Evolutionary conservation across 2,329 filamentous ascomycete species (phyloP).

Genomic region (Cordyceps fumosorosea): DNA sequence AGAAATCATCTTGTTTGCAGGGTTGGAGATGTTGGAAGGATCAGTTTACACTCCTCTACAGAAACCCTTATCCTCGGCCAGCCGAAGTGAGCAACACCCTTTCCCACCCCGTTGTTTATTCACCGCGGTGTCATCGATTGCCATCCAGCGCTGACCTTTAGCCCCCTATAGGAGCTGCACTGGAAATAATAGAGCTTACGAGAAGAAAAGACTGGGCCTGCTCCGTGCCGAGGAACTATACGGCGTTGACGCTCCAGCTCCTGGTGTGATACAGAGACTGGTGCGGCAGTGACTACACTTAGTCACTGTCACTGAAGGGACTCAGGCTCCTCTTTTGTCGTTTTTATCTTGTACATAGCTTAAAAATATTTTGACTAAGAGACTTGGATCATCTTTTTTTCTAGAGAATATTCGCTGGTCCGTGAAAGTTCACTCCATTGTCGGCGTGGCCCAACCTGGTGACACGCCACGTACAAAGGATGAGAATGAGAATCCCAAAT

Average conservation of each 20-base stretch:
- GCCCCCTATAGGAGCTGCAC: background rate
- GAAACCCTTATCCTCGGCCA: background rate
- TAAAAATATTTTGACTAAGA: too few species aligned
- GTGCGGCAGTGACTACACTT: background rate
- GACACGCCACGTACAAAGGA: too few species aligned
- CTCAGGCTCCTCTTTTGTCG: background rate
- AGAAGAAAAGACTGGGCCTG: background rate
- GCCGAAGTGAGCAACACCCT: background rate
- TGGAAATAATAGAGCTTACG: background rate
- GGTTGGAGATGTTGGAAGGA: background rate
- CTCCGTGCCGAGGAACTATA: slow-evolving; percentile 3
- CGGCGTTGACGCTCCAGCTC: background rate
- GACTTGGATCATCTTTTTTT: too few species aligned
- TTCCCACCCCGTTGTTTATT: background rate
- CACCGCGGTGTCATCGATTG: background rate
- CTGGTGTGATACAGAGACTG: slow-evolving; percentile 1
- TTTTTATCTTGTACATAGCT: background rate
- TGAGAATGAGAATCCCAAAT: too few species aligned
- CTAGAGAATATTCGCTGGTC: too few species aligned
- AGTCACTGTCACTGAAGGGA: background rate
- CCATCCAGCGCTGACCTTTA: background rate
- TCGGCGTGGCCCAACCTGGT: too few species aligned
- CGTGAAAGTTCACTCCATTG: too few species aligned
- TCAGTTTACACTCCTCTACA: background rate
- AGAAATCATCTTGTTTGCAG: background rate